Percentiles rank a stretch among this genome's conserved stretches.
These are phyloP conservation scores for Tuber brumale DNA, from an alignment of 495 filamentous ascomycete species.

Conservation along the genomic window DNA sequence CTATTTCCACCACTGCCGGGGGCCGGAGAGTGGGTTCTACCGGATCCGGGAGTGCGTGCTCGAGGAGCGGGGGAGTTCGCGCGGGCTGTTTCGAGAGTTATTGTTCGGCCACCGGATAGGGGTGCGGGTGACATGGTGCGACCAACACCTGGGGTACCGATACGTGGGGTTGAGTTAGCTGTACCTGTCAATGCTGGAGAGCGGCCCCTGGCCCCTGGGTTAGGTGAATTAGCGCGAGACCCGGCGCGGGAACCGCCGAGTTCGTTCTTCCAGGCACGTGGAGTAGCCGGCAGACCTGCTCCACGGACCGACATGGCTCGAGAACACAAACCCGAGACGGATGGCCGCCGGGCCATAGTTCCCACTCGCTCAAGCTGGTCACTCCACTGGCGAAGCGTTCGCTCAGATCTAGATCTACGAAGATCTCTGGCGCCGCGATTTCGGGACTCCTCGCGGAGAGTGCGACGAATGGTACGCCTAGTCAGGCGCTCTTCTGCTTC, in stretches of 20 bases:
- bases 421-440: constrained; percentile 19
- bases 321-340: constrained; percentile 27
- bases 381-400: constrained; percentile 39
- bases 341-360: constrained; percentile 30
- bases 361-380: constrained; percentile 36
- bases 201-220: constrained; percentile 12
- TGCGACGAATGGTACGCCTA: constrained; percentile 20
- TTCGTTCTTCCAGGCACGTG: constrained; percentile 39
- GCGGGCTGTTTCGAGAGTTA: constrained; percentile 1
- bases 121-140: constrained; percentile 28
- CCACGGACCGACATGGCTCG: constrained; percentile 33
- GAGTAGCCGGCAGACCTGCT: constrained; percentile 34
- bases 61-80: background rate
- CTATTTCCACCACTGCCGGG: constrained; percentile 19
- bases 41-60: background rate
- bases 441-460: constrained; percentile 24
- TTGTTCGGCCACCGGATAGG: constrained; percentile 10
- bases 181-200: constrained; percentile 28
- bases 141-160: constrained; percentile 16
- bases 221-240: constrained; percentile 26
- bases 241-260: constrained; percentile 31
- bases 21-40: constrained; percentile 16
- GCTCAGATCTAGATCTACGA: constrained; percentile 38
- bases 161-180: constrained; percentile 11
- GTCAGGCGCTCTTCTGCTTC: constrained; percentile 30